Conservation (phyloP, 306 rosid species). For the Malus fusca region DNA sequence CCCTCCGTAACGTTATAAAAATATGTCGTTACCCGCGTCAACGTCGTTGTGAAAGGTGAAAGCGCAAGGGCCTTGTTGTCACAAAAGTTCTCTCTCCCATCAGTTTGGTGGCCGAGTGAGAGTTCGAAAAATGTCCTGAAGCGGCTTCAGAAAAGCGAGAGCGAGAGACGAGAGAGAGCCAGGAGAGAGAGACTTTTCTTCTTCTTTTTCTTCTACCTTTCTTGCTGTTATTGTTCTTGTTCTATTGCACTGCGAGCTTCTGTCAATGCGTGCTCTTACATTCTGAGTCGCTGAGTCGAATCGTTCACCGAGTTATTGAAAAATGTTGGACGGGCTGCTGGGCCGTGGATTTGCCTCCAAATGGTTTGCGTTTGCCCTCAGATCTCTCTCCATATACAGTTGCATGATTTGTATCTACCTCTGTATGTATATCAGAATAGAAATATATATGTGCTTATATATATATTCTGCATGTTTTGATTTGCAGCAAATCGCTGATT, state of each 20-base stretch:
- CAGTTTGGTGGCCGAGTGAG: not conserved
- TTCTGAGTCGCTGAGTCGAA: slow-evolving; percentile 23
- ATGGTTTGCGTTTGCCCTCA: slow-evolving; percentile 56
- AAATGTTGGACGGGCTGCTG: slow-evolving; percentile 79
- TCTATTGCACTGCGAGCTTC: slow-evolving; percentile 26
- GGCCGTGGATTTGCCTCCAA: slow-evolving; percentile 79
- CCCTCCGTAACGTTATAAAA: slow-evolving; percentile 34
- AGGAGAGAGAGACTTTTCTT: not conserved
- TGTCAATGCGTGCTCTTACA: slow-evolving; percentile 8
- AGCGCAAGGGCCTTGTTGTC: slow-evolving; percentile 37
- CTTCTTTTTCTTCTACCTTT: slow-evolving; percentile 13
- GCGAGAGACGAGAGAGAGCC: not conserved
- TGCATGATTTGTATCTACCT: not conserved
- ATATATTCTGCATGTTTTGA: not conserved
- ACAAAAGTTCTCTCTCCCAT: not conserved
- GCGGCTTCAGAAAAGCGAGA: slow-evolving; percentile 4
- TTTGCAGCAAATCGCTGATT: slow-evolving; percentile 66
- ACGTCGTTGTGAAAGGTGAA: not conserved
- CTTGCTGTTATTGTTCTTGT: slow-evolving; percentile 21
- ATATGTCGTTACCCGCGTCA: not conserved
- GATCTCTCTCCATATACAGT: slow-evolving; percentile 14
- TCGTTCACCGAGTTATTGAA: slow-evolving; percentile 16
- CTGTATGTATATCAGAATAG: not conserved
- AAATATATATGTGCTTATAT: not conserved
- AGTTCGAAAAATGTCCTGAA: slow-evolving; percentile 19